phyloP scores from a whole-genome alignment of 2,329 filamentous ascomycete species.

The Penicillium sp. region DNA sequence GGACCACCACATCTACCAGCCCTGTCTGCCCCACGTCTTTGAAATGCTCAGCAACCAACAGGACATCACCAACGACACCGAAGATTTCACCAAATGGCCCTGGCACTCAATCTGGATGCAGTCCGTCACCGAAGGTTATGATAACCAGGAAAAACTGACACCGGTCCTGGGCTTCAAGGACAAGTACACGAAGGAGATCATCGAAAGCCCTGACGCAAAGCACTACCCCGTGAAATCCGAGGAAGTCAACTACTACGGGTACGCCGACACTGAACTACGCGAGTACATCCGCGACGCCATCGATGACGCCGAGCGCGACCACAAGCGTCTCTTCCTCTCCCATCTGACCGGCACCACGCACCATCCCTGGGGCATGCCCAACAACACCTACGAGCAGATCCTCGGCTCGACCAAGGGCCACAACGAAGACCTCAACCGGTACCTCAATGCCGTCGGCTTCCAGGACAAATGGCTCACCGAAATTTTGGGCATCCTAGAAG shows the following conservation, averaged over 20 bases:
- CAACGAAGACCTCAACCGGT: constrained; percentile 26
- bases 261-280: constrained; percentile 24
- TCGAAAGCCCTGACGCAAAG: constrained; percentile 16
- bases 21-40: constrained; percentile 41
- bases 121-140: constrained; percentile 29
- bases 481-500: constrained; percentile 27
- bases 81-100: constrained; percentile 26
- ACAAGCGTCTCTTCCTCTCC: constrained; percentile 29
- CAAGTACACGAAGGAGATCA: constrained; percentile 21
- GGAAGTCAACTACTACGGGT: constrained; percentile 24
- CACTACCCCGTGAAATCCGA: constrained; percentile 12
- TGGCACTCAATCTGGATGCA: constrained; percentile 32
- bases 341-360: constrained; percentile 32
- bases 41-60: constrained; percentile 18
- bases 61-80: constrained; percentile 16
- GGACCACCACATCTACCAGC: constrained; percentile 44
- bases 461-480: constrained; percentile 29
- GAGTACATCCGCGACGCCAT: constrained; percentile 29
- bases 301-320: constrained; percentile 24
- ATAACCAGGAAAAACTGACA: constrained; percentile 28
- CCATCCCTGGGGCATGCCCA: constrained; percentile 27
- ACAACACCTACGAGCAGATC: constrained; percentile 21
- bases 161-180: constrained; percentile 24
- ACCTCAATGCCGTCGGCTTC: constrained; percentile 30
- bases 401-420: constrained; percentile 14